A percentile compares a stretch with the other conserved stretches of the same genome.
Evolutionary conservation across 2,329 filamentous ascomycete genomes (phyloP).

Genomic region (Didymella lethalis): DNA sequence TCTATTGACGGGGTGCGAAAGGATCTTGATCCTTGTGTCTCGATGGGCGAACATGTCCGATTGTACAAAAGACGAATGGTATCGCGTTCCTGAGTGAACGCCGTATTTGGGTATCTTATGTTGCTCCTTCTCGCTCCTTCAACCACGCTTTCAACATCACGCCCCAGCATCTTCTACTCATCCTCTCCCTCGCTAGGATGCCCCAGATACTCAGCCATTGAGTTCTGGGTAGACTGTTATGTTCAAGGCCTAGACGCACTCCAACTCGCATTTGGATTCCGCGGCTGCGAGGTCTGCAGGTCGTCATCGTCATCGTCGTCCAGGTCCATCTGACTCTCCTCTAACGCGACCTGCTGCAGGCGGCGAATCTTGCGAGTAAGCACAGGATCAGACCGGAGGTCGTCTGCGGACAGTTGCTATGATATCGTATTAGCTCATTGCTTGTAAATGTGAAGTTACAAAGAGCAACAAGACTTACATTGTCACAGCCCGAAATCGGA

Average conservation of each 20-base stretch:
- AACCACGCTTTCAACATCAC: no score
- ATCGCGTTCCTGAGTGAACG: no score
- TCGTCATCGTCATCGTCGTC: slow-evolving; percentile 34
- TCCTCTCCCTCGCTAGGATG: slow-evolving; percentile 29
- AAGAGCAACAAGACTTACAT: slow-evolving; percentile 42
- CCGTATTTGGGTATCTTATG: no score
- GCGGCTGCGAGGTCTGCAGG: not conserved
- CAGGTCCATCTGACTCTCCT: slow-evolving; percentile 37
- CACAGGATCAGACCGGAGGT: slow-evolving; percentile 43
- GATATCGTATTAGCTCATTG: not conserved
- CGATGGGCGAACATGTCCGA: no score
- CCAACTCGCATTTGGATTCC: not conserved
- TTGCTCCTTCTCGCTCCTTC: no score
- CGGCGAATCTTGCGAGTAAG: slow-evolving; percentile 50
- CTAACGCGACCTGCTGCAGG: slow-evolving; percentile 41
- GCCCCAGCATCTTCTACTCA: not conserved
- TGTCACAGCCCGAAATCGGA: slow-evolving; percentile 70
- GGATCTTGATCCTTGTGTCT: no score
- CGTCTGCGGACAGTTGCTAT: slow-evolving; percentile 42
- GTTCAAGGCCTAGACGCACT: not conserved
- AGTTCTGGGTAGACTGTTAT: slow-evolving; percentile 28
- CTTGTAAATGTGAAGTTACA: not conserved
- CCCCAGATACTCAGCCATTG: slow-evolving; percentile 33
- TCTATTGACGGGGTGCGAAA: no score
- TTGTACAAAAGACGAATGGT: no score